Evolutionary conservation across 192 early-diverging fungal species (phyloP).

Genomic region (Coemansia sp.): DNA sequence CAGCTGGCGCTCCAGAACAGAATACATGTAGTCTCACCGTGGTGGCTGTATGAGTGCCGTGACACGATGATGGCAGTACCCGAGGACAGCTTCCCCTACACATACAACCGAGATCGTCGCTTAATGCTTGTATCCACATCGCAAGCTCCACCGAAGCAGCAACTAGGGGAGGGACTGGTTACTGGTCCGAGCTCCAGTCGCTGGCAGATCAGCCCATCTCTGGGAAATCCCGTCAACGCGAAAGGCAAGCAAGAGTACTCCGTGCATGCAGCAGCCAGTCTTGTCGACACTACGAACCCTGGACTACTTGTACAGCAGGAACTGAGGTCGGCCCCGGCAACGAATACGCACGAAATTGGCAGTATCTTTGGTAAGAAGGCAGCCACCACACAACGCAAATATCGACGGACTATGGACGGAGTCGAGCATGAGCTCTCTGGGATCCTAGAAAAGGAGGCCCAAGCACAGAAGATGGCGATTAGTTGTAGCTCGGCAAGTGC

Average conservation of each 20-base stretch:
- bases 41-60: constrained; percentile 53
- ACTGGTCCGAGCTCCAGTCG: neutral
- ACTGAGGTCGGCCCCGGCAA: neutral
- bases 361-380: constrained; percentile 32
- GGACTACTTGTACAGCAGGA: neutral
- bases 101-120: constrained; percentile 41
- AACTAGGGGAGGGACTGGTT: neutral
- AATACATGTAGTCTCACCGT: constrained; percentile 48
- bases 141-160: neutral
- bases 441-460: neutral
- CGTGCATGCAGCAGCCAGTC: neutral
- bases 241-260: neutral
- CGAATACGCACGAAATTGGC: constrained; percentile 14
- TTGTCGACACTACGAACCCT: neutral
- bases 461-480: neutral
- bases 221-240: neutral
- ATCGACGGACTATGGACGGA: constrained; percentile 14
- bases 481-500: neutral
- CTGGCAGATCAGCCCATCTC: neutral
- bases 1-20: constrained; percentile 17
- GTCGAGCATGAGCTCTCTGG: neutral
- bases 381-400: constrained; percentile 21
- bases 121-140: constrained; percentile 26
- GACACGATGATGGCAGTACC: constrained; percentile 16
- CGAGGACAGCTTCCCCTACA: constrained; percentile 40